Evolutionary conservation across 2,329 filamentous ascomycete genomes (phyloP), one percentile per base, ranked within the genome.

Genomic region (Aspergillus novoparasiticus): DNA sequence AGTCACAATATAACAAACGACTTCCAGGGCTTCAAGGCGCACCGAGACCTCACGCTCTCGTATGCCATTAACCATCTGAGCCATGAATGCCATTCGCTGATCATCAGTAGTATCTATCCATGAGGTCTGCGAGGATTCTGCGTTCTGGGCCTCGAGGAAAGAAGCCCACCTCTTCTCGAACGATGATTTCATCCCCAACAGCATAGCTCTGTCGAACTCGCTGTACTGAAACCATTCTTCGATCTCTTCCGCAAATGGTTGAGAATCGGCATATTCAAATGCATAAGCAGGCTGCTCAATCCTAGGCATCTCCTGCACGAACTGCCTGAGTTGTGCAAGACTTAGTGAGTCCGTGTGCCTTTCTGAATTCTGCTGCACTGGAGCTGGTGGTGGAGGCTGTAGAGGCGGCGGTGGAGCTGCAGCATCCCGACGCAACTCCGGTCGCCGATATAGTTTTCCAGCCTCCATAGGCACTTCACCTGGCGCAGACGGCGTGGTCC

Each of bases 151-250:
- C 63, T 75, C 77, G 70, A 73, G 80, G 64, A 86, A 84, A 26
- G 84, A 82, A 69, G 85, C 80, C 92, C 92, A 97, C 73, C 89
- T 86, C 74, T 87, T 86, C 67, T 93, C 87, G 73, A 96, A 98
- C 2, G 89, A 88, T 43, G 87, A 84, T 73, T 92, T 91, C 23
- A 91, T 89, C 59, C 89, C 87, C 59, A 91, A 86, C 56, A 97
- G 83, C 72, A 94, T 89, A 54, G 90, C 85, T 80, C 92, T 91
- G 75, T 98, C 94, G 78, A 91, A 91, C 66, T 93, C 89, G 70
- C 91, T 90, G 79, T 98, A 97, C 59, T 90, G 89, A 78, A 99
- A 99, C 95, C 95, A 99, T 80, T 99, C 95, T 75, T 98, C 93
- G 55, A 99, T 84, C 81, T 99, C 95, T 67, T 95, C 92, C 21